phyloP scores from a whole-genome alignment of 352 stramenopile genomes.

The Phytopythium vexans region DNA sequence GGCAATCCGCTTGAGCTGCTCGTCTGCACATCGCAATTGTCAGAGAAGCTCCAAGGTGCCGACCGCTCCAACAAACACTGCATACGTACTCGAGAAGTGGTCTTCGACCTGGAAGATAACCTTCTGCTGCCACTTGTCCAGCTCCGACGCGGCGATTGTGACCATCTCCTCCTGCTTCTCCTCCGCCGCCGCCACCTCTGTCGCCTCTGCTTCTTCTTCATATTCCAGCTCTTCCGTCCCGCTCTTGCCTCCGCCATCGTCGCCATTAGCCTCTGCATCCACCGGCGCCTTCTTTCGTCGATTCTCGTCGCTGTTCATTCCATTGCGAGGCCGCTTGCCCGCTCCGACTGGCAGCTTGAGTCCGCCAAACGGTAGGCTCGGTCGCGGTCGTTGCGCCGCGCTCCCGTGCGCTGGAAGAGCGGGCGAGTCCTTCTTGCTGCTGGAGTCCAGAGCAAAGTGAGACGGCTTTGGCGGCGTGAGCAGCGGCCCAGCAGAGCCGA shows the following conservation, averaged over 20 bases:
- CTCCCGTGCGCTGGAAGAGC: constrained; percentile 1
- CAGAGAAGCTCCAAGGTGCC: background rate
- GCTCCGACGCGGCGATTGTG: constrained; percentile 47
- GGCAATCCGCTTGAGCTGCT: constrained; percentile 75
- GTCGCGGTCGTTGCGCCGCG: background rate
- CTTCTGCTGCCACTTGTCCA: constrained; percentile 60
- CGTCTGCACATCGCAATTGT: constrained; percentile 26
- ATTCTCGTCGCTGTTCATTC: background rate
- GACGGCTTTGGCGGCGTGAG: background rate
- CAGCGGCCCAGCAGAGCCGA: constrained; percentile 3
- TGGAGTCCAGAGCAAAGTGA: background rate
- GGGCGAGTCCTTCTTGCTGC: constrained; percentile 7
- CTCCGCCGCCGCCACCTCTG: constrained; percentile 9
- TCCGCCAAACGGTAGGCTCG: constrained; percentile 2
- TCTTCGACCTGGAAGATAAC: constrained; percentile 61
- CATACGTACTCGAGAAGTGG: constrained; percentile 57
- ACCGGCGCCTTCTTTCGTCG: constrained; percentile 7
- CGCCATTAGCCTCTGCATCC: background rate
- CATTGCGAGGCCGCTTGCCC: background rate
- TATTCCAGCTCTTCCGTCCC: constrained; percentile 1
- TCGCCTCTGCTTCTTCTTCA: constrained; percentile 5
- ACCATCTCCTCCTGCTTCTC: constrained; percentile 21
- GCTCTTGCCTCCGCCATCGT: constrained; percentile 14
- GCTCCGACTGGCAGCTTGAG: constrained; percentile 8
- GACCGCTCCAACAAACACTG: too few species aligned